Evolutionary conservation across 805 yeast genomes (phyloP), one percentile per base, ranked within the genome.

Genomic region (Lipomyces mesembrius): DNA sequence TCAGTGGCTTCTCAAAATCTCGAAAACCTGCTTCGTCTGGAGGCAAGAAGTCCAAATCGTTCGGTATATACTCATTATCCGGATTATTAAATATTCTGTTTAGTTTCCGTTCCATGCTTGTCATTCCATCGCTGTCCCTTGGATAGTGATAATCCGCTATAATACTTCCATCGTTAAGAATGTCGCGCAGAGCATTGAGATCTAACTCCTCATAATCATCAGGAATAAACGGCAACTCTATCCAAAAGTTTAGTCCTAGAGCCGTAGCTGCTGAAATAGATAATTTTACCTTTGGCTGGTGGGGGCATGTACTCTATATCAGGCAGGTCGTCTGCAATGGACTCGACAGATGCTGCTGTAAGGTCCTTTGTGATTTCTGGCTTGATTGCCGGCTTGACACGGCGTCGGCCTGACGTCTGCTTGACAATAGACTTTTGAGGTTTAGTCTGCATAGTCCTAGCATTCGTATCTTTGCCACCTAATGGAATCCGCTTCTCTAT

Each of bases 391-490:
- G 11, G 49, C 27, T 57, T 51, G 17, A 34, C 46, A 6, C 61
- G 60, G 20, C 65, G 49, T 34, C 61, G 29, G 2, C 49, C 53
- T 17, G 65, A 62, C 6, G 56, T 57, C 12, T 6, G 52, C 20
- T 52, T 29, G 25, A 8, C 20, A 32, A 43, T 6, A 7, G 60
- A 1, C 20, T 57, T 62, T 22, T 22, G 27, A 5, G 51, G 29
- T 22, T 29, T 27, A 20, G 25, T 22, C 29, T 27, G n/a, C 17
- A 43, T 22, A 17, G 63, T 53, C 35, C 65, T 53, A 25, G 65
- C 62, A 61, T 71, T 71, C 25, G 73, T 66, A 35, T 71, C 74
- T 55, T 71, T 71, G 43, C 74, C 74, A 14, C 73, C 73, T 20
- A 71, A 51, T 34, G 71, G 72, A 17, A 66, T 67, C 37, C 71